phyloP scores from a whole-genome alignment of 2,329 filamentous ascomycete genomes.

The Fusarium succisae region DNA sequence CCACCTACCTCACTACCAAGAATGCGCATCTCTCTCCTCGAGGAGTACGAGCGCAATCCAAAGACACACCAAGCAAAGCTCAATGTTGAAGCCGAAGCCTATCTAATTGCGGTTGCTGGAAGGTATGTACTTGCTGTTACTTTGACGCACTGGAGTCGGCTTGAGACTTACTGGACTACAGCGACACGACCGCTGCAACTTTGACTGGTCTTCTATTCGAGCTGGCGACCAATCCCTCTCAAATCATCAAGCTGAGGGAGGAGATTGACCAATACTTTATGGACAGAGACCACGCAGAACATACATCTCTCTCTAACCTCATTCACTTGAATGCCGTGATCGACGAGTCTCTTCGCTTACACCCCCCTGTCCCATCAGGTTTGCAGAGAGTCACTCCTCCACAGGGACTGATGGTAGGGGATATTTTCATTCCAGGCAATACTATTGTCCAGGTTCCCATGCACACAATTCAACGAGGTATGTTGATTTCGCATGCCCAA shows the following conservation, averaged over 20 bases:
- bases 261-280: slow-evolving; percentile 44
- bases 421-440: slow-evolving; percentile 28
- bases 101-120: slow-evolving; percentile 46
- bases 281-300: slow-evolving; percentile 19
- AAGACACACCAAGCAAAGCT: slow-evolving; percentile 35
- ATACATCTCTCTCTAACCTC: slow-evolving; percentile 35
- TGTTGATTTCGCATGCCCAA: neutral
- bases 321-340: slow-evolving; percentile 49
- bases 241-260: slow-evolving; percentile 45
- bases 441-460: slow-evolving; percentile 27
- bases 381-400: slow-evolving; percentile 49
- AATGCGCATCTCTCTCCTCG: slow-evolving; percentile 41
- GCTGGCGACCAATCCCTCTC: slow-evolving; percentile 44
- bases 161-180: neutral
- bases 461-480: slow-evolving; percentile 49
- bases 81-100: slow-evolving; percentile 43
- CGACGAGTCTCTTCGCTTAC: slow-evolving; percentile 52
- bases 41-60: slow-evolving; percentile 35
- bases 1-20: slow-evolving; percentile 34
- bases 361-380: slow-evolving; percentile 50
- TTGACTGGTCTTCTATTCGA: slow-evolving; percentile 48
- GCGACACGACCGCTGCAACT: slow-evolving; percentile 50
- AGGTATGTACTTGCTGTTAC: slow-evolving; percentile 30
- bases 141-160: rapidly evolving
- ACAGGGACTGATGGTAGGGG: slow-evolving; percentile 44